These are phyloP conservation scores for Coemansia erecta DNA, from an alignment of 192 early-diverging fungal genomes.

Conservation along the genomic window DNA sequence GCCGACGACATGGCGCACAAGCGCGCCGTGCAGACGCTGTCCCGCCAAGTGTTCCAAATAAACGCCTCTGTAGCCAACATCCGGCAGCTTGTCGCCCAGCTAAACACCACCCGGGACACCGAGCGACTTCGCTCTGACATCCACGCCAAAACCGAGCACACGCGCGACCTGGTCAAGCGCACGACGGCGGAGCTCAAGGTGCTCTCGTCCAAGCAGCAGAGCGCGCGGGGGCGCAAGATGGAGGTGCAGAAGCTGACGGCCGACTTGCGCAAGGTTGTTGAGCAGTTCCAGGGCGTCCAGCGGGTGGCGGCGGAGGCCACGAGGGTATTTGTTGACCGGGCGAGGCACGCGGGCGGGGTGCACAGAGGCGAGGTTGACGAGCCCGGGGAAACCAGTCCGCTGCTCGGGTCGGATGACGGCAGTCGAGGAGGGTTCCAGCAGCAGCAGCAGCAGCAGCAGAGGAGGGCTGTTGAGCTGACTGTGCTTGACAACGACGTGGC, in stretches of 20 bases:
- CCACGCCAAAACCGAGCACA: slow-evolving; percentile 70
- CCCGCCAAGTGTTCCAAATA: slow-evolving; percentile 83
- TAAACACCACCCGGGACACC: slow-evolving; percentile 79
- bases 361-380: slow-evolving; percentile 20
- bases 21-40: slow-evolving; percentile 63
- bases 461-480: slow-evolving; percentile 59
- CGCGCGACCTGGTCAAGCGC: slow-evolving; percentile 75
- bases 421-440: slow-evolving; percentile 11
- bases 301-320: slow-evolving; percentile 80
- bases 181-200: slow-evolving; percentile 76
- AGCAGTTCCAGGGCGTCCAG: slow-evolving; percentile 85
- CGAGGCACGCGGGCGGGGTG: slow-evolving; percentile 45
- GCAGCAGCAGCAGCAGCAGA: slow-evolving; percentile 32
- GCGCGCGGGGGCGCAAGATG: slow-evolving; percentile 65
- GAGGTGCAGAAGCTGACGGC: slow-evolving; percentile 91
- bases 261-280: slow-evolving; percentile 90
- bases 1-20: slow-evolving; percentile 55
- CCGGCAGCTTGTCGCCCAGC: slow-evolving; percentile 68
- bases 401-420: slow-evolving; percentile 3
- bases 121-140: slow-evolving; percentile 62
- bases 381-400: slow-evolving; percentile 25
- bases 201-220: slow-evolving; percentile 46
- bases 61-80: slow-evolving; percentile 83
- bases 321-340: slow-evolving; percentile 80
- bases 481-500: slow-evolving; percentile 89